phyloP scores from a whole-genome alignment of 164 flowering plant genomes.

The Umbilicus rupestris region DNA sequence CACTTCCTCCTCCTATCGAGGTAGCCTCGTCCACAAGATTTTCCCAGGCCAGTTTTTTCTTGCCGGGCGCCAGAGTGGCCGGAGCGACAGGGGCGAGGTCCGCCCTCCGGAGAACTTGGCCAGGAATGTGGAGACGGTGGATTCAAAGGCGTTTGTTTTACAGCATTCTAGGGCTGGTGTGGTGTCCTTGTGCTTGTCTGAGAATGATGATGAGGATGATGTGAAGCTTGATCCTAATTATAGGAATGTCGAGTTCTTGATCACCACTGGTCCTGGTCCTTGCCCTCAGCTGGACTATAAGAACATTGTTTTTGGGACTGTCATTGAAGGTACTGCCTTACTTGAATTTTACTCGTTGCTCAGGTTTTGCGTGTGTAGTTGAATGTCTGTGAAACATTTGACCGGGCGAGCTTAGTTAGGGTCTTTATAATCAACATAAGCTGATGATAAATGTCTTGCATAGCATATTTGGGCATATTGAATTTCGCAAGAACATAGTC shows the following conservation, averaged over 20 bases:
- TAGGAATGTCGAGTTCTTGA: constrained; percentile 88
- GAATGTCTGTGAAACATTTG: no score
- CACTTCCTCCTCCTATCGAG: constrained; percentile 51
- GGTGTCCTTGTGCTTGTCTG: constrained; percentile 67
- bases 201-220: constrained; percentile 83
- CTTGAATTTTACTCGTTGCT: no score
- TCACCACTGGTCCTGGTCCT: constrained; percentile 95
- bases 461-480: background rate
- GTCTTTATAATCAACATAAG: no score
- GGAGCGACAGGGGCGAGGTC: constrained; percentile 56
- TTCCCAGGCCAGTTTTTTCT: constrained; percentile 76
- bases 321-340: constrained; percentile 64
- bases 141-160: constrained; percentile 51
- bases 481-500: background rate
- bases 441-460: no score
- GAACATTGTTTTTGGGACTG: constrained; percentile 84
- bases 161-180: constrained; percentile 61
- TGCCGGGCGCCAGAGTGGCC: constrained; percentile 75
- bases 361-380: no score
- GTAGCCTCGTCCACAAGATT: constrained; percentile 70
- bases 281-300: constrained; percentile 67
- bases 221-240: constrained; percentile 65
- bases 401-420: no score
- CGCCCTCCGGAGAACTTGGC: constrained; percentile 35
- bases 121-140: constrained; percentile 58